Conservation (phyloP, 2,329 filamentous ascomycete genomes). For the Ceratocystis smalleyi region DNA sequence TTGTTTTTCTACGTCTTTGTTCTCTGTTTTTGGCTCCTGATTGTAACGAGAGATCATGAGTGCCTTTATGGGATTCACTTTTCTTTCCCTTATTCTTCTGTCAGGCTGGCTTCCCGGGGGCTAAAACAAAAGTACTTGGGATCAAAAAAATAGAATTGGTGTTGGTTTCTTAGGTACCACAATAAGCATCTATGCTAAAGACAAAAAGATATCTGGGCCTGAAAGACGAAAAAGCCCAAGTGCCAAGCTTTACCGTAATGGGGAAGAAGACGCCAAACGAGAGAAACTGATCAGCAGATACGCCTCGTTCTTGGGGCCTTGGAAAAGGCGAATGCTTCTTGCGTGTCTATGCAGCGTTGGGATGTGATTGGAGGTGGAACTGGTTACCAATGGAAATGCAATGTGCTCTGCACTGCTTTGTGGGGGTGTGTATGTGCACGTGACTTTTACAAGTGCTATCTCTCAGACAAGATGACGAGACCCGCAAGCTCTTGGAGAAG, state of each 20-base stretch:
- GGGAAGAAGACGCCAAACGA: neutral
- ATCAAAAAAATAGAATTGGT: neutral
- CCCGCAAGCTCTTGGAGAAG: neutral
- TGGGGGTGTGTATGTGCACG: neutral
- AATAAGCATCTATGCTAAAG: neutral
- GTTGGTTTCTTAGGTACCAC: neutral
- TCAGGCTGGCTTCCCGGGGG: conserved; percentile 9
- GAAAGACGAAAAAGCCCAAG: neutral
- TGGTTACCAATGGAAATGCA: conserved; percentile 5
- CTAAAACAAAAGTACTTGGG: neutral
- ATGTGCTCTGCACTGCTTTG: neutral
- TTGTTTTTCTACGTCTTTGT: neutral
- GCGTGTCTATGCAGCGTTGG: conserved; percentile 12
- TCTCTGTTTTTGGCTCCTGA: neutral
- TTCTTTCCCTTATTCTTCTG: conserved; percentile 14
- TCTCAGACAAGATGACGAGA: neutral
- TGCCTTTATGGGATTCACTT: neutral
- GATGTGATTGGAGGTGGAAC: conserved; percentile 9
- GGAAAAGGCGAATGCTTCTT: neutral
- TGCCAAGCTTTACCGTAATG: neutral
- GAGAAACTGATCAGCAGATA: neutral
- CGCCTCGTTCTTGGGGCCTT: neutral
- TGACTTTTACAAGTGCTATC: neutral
- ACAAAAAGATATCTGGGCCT: neutral
- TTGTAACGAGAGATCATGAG: neutral